Evolutionary conservation across 1,284 basidiomycete genomes (phyloP).

Genomic region (Hymenochaete sp.): DNA sequence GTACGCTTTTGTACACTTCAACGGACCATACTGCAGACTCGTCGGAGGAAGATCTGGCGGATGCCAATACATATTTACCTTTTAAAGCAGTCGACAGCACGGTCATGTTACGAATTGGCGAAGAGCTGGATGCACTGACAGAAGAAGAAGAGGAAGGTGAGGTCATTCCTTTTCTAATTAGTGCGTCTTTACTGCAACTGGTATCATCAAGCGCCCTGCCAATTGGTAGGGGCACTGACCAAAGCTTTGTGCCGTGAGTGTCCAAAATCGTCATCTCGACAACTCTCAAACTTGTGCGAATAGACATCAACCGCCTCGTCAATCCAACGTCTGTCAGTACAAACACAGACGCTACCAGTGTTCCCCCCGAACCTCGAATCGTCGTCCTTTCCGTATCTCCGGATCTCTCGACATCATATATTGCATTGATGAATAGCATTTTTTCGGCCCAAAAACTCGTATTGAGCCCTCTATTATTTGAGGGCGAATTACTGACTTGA

Average conservation of each 20-base stretch:
- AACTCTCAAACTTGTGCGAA: slow-evolving; percentile 8
- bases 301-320: slow-evolving; percentile 80
- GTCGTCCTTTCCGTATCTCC: slow-evolving; percentile 90
- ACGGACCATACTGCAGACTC: slow-evolving; percentile 32
- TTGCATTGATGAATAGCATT: slow-evolving; percentile 98
- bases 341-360: slow-evolving; percentile 32
- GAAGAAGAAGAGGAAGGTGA: slow-evolving; percentile 43
- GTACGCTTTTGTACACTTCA: slow-evolving; percentile 69
- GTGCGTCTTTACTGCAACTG: slow-evolving; percentile 7
- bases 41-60: slow-evolving; percentile 35
- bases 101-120: slow-evolving; percentile 53
- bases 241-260: slow-evolving; percentile 83
- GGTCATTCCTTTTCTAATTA: slow-evolving; percentile 10
- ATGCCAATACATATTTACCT: slow-evolving; percentile 76
- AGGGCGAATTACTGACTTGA: slow-evolving; percentile 4
- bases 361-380: slow-evolving; percentile 71
- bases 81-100: slow-evolving; percentile 69
- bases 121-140: slow-evolving; percentile 49
- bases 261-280: background rate
- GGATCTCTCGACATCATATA: slow-evolving; percentile 81
- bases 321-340: slow-evolving; percentile 31
- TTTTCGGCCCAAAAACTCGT: slow-evolving; percentile 98
- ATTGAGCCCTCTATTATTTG: slow-evolving; percentile 6
- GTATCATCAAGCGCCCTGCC: slow-evolving; percentile 44
- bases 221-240: slow-evolving; percentile 79